Evolutionary conservation across 805 yeast species (phyloP).

Genomic region (Millerozyma miso): DNA sequence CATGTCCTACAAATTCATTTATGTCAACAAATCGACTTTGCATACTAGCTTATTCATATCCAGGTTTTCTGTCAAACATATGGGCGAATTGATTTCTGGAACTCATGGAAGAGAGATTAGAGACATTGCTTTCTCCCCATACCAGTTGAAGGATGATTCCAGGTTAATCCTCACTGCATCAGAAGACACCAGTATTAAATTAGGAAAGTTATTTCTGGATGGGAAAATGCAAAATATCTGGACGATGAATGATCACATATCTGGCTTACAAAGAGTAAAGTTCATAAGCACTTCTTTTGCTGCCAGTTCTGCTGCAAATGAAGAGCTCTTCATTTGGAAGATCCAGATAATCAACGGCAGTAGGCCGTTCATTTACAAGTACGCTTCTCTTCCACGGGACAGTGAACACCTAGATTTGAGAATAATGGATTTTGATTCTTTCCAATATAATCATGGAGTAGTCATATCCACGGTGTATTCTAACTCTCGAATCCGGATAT

Average conservation of each 20-base stretch:
- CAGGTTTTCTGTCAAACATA: constrained; percentile 13
- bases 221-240: constrained; percentile 49
- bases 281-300: constrained; percentile 48
- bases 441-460: constrained; percentile 42
- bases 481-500: constrained; percentile 69
- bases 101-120: constrained; percentile 92
- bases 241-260: constrained; percentile 76
- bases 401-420: constrained; percentile 72
- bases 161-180: constrained; percentile 68
- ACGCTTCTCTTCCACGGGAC: constrained; percentile 52
- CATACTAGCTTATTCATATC: constrained; percentile 26
- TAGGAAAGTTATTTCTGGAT: constrained; percentile 38
- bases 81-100: constrained; percentile 47
- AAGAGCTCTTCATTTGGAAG: constrained; percentile 83
- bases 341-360: constrained; percentile 31
- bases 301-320: constrained; percentile 71
- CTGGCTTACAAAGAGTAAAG: constrained; percentile 78
- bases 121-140: constrained; percentile 52
- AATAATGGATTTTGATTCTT: constrained; percentile 76
- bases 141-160: constrained; percentile 21
- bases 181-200: constrained; percentile 77
- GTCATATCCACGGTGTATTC: constrained; percentile 74
- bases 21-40: constrained; percentile 51
- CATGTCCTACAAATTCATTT: constrained; percentile 44
- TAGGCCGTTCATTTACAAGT: constrained; percentile 45